Evolutionary conservation across 2,329 filamentous ascomycete genomes (phyloP), one percentile per base, ranked within the genome.

Genomic region (Aspergillus pseudotamarii): DNA sequence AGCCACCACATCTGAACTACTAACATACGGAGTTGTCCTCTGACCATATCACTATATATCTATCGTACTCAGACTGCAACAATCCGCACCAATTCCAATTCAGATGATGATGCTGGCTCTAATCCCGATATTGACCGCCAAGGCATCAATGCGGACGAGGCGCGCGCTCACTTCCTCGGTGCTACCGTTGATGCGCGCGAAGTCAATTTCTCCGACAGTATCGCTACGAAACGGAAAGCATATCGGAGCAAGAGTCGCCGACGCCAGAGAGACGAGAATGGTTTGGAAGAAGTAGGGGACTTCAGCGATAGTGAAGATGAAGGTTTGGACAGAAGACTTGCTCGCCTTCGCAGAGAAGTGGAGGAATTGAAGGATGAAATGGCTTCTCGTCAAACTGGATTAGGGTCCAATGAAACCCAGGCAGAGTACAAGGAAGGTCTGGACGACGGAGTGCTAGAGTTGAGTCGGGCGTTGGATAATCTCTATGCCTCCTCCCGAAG

Each of bases 171-270:
- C 50, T 99, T 99, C 75, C 83, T 90, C 60, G 89, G 91, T 2
- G 84, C 91, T 11, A 85, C 87, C 46, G 88, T 96, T 36, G 91
- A 96, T 73, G 89, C 93, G 6, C 85, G 86, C 58, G 88, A 90
- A 26, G 92, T 91, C 28, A 92, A 97, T 78, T 95, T 97, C 76
- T 96, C 94, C 2, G 94, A 97, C 78, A 90, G 94, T 59, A 89
- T 98, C 43, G 89, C 88, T 63, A 88, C 88, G 54, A 94, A 94
- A 77, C 87, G 92, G 66, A 92, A 91, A 78, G 92, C 92, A 28
- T 97, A 97, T 81, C 89, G 88, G 69, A 89, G 89, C 41, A 89
- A 90, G 8, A 91, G 85, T 55, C 86, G 90, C 57, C 86, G 89
- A 66, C 85, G 87, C 58, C 85, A 88, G 61, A 74, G 73, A 73